Conservation (phyloP, 1,284 basidiomycete species). For the Ceratobasidium sp. region DNA sequence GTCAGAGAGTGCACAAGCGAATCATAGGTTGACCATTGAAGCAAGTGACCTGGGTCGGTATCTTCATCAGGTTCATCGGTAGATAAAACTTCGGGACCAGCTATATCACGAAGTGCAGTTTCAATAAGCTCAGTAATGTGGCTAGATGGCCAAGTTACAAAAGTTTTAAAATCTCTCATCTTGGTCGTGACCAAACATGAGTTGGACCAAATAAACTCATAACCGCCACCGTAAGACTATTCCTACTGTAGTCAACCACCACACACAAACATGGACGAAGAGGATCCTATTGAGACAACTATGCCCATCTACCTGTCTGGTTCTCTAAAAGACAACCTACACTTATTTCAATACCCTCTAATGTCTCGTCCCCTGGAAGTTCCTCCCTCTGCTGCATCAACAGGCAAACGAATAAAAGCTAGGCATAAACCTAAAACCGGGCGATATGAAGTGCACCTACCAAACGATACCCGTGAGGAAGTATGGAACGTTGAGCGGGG, state of each 20-base stretch:
- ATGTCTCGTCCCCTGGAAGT: conserved; percentile 74
- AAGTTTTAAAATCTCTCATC: conserved; percentile 37
- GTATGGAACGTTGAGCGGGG: conserved; percentile 79
- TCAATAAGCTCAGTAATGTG: conserved; percentile 34
- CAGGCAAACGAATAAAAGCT: conserved; percentile 78
- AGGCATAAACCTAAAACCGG: conserved; percentile 71
- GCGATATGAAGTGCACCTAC: conserved; percentile 77
- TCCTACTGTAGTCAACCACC: neutral
- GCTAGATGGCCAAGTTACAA: conserved; percentile 42
- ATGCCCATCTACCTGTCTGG: conserved; percentile 77
- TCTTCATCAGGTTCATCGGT: conserved; percentile 42
- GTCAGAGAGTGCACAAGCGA: conserved; percentile 80
- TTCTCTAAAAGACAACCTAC: conserved; percentile 67
- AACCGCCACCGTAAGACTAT: conserved; percentile 10
- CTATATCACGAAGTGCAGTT: conserved; percentile 50
- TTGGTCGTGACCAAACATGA: conserved; percentile 5
- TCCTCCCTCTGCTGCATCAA: conserved; percentile 73
- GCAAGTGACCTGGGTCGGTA: conserved; percentile 56
- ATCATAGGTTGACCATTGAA: conserved; percentile 88
- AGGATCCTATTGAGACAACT: conserved; percentile 44
- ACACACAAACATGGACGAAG: conserved; percentile 41
- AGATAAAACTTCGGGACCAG: conserved; percentile 48
- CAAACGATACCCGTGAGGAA: conserved; percentile 76
- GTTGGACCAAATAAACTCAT: neutral
- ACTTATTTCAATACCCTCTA: conserved; percentile 81